These are phyloP conservation scores for Exophiala sp. DNA, from an alignment of 2,329 filamentous ascomycete genomes.

Conservation along the genomic window DNA sequence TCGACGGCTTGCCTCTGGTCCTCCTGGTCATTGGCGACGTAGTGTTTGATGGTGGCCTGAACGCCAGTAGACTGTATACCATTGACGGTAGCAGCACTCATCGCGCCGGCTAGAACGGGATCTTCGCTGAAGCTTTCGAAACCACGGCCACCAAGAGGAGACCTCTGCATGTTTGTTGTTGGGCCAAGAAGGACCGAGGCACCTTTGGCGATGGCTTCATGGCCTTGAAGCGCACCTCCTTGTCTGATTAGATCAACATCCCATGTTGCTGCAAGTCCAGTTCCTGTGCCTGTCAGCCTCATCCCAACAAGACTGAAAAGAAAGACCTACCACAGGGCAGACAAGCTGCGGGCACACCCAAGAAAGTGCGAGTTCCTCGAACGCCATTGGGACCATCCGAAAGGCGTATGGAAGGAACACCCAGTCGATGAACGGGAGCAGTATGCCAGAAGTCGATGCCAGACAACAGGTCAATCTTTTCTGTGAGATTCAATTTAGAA, in stretches of 20 bases:
- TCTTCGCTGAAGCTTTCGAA: conserved; percentile 88
- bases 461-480: conserved; percentile 57
- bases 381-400: conserved; percentile 70
- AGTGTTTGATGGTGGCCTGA: conserved; percentile 72
- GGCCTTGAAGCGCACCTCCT: conserved; percentile 67
- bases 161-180: conserved; percentile 77
- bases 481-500: conserved; percentile 35
- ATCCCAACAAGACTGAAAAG: no score
- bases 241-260: conserved; percentile 66
- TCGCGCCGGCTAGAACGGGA: conserved; percentile 69
- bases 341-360: conserved; percentile 66
- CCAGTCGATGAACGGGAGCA: conserved; percentile 59
- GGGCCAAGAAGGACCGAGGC: conserved; percentile 71
- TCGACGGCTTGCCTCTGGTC: conserved; percentile 43
- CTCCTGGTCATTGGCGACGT: conserved; percentile 48
- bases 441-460: conserved; percentile 70
- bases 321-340: conserved; percentile 58
- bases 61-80: conserved; percentile 71
- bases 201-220: conserved; percentile 69
- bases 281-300: conserved; percentile 43
- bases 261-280: conserved; percentile 76
- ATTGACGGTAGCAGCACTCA: conserved; percentile 68
- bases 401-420: conserved; percentile 62
- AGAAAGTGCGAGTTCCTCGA: conserved; percentile 65
- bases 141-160: conserved; percentile 77